phyloP scores from a whole-genome alignment of 2,329 filamentous ascomycete species.

The Gliomastix tumulicola region DNA sequence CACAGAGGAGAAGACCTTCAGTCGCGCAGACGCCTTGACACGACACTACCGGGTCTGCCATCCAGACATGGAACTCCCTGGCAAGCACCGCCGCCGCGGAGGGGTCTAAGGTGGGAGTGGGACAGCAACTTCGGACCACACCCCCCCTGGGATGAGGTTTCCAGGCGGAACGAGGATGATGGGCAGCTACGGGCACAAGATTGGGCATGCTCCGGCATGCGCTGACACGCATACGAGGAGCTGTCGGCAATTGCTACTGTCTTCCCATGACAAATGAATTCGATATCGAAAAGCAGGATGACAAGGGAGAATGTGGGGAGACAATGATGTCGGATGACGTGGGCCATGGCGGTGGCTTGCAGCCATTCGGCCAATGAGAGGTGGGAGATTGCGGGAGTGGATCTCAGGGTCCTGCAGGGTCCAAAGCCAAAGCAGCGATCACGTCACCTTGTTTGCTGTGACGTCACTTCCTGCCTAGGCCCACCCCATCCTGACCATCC shows the following conservation, averaged over 20 bases:
- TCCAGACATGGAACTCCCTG: slow-evolving; percentile 78
- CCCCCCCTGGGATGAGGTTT: too few relatives aligned
- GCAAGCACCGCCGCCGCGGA: slow-evolving; percentile 40
- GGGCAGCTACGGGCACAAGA: too few relatives aligned
- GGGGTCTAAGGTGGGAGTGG: too few relatives aligned
- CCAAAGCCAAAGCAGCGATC: slow-evolving; percentile 9
- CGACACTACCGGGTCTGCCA: slow-evolving; percentile 93
- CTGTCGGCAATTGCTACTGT: too few relatives aligned
- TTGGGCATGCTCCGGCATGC: too few relatives aligned
- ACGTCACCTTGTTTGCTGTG: slow-evolving; percentile 11
- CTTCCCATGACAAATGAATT: too few relatives aligned
- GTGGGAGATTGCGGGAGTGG: slow-evolving; percentile 7
- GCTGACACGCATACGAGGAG: too few relatives aligned
- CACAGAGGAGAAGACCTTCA: slow-evolving; percentile 95
- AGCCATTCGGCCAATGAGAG: slow-evolving; percentile 4
- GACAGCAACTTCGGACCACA: too few relatives aligned
- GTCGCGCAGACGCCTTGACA: slow-evolving; percentile 87
- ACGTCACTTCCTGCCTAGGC: slow-evolving; percentile 15
- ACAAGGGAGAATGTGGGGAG: too few relatives aligned
- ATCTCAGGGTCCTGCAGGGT: slow-evolving; percentile 23
- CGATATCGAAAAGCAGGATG: too few relatives aligned
- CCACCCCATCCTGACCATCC: too few relatives aligned
- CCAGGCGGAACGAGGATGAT: too few relatives aligned
- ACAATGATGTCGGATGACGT: slow-evolving; percentile 4
- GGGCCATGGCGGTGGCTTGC: not conserved